phyloP scores from a whole-genome alignment of 257 asterid species.

The Gentiana dahurica region DNA sequence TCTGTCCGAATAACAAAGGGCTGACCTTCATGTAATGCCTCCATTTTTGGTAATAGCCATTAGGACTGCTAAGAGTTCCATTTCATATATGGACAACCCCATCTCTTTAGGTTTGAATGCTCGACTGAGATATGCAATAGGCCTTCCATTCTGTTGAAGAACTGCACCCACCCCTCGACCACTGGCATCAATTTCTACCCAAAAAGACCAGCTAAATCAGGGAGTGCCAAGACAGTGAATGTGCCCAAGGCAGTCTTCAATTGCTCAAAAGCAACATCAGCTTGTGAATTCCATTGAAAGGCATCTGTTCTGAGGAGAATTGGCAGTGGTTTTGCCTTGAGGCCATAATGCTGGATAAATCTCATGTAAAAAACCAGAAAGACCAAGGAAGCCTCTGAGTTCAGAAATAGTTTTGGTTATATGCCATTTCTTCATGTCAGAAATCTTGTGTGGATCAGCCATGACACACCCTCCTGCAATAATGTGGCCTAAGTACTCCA shows the following conservation, averaged over 20 bases:
- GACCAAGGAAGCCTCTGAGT: background rate
- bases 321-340: background rate
- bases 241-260: background rate
- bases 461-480: background rate
- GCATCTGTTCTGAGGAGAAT: background rate
- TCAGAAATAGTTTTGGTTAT: background rate
- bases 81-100: background rate
- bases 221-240: background rate
- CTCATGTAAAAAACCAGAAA: background rate
- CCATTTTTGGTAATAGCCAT: background rate
- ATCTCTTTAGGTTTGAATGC: background rate
- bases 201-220: background rate
- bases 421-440: background rate
- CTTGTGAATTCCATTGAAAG: background rate
- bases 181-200: background rate
- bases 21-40: too few relatives aligned
- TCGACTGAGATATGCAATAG: background rate
- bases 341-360: background rate
- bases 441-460: background rate
- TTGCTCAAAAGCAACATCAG: background rate
- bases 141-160: background rate
- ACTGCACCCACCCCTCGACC: background rate
- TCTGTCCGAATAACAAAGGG: too few relatives aligned
- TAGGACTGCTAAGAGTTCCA: background rate
- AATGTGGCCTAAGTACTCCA: background rate